Conservation (phyloP, 495 filamentous ascomycete species). For the Penicillium odoratum region DNA sequence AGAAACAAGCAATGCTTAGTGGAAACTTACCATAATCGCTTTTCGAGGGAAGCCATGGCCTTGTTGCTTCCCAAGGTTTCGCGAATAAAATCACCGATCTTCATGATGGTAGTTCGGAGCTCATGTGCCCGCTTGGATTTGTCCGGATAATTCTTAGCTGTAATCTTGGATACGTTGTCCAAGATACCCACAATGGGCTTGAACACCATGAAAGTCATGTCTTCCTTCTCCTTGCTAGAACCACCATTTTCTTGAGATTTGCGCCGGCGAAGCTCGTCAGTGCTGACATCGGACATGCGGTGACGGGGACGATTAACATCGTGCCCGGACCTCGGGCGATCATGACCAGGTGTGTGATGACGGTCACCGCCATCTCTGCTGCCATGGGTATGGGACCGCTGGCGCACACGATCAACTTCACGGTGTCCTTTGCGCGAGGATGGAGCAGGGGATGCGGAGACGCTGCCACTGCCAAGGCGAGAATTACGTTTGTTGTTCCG, state of each 20-base stretch:
- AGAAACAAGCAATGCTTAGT: neutral
- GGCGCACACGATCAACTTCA: slow-evolving; percentile 51
- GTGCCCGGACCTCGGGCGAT: slow-evolving; percentile 38
- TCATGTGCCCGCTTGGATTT: slow-evolving; percentile 56
- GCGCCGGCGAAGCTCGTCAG: slow-evolving; percentile 44
- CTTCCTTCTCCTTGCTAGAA: slow-evolving; percentile 46
- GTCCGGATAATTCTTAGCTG: slow-evolving; percentile 61
- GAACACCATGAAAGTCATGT: slow-evolving; percentile 58
- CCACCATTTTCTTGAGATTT: slow-evolving; percentile 43
- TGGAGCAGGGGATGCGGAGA: slow-evolving; percentile 57
- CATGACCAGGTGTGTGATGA: slow-evolving; percentile 45
- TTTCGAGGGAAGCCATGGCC: slow-evolving; percentile 42
- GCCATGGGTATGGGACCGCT: slow-evolving; percentile 49
- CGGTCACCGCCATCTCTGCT: slow-evolving; percentile 48
- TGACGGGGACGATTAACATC: slow-evolving; percentile 38
- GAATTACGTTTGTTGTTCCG: slow-evolving; percentile 74
- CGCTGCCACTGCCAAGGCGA: slow-evolving; percentile 40
- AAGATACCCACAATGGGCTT: slow-evolving; percentile 61
- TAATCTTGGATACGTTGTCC: slow-evolving; percentile 57
- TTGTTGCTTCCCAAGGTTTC: slow-evolving; percentile 34
- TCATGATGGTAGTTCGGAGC: slow-evolving; percentile 45
- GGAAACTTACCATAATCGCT: slow-evolving; percentile 47
- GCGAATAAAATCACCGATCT: slow-evolving; percentile 51
- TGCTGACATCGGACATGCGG: slow-evolving; percentile 40
- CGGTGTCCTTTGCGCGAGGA: slow-evolving; percentile 49